Evolutionary conservation across 768 basidiomycete genomes (phyloP).

Genomic region (Galerina sulciceps): DNA sequence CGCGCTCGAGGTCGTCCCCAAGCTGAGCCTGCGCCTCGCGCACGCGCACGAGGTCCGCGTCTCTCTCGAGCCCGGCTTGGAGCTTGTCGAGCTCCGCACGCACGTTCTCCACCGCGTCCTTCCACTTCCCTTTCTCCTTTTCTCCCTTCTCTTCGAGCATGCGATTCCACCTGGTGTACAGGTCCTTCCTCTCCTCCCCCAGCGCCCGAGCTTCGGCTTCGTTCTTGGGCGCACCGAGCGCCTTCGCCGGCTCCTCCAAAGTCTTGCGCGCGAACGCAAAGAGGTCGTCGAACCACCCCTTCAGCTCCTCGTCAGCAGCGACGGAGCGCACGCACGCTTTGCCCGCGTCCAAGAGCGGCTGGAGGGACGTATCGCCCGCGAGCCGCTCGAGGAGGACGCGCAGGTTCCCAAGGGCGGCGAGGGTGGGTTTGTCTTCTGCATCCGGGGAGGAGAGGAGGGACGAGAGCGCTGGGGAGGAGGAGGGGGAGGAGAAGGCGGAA

Average conservation of each 20-base stretch:
- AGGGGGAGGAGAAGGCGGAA: constrained; percentile 49
- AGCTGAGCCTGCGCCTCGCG: constrained; percentile 53
- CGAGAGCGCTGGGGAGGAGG: constrained; percentile 53
- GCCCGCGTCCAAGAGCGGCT: constrained; percentile 46
- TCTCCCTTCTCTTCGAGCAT: constrained; percentile 49
- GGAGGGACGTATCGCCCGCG: constrained; percentile 50
- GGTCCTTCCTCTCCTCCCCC: constrained; percentile 38
- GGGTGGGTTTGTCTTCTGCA: constrained; percentile 63
- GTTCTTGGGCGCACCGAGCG: constrained; percentile 48
- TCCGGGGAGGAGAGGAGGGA: constrained; percentile 66
- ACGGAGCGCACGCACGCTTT: constrained; percentile 51
- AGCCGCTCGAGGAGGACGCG: constrained; percentile 56
- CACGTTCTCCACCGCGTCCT: constrained; percentile 46
- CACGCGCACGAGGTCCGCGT: constrained; percentile 52
- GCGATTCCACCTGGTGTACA: constrained; percentile 54
- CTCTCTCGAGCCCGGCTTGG: constrained; percentile 47
- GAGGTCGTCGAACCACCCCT: constrained; percentile 58
- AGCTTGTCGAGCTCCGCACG: constrained; percentile 49
- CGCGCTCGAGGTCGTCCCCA: constrained; percentile 50
- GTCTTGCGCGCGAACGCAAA: constrained; percentile 48
- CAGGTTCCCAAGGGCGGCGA: constrained; percentile 52
- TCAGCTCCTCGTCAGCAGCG: constrained; percentile 56
- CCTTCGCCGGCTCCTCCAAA: constrained; percentile 44
- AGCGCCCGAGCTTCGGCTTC: constrained; percentile 32
- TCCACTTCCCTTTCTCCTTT: constrained; percentile 59